Percentiles rank a stretch among this genome's conserved stretches.
Conservation (phyloP, 2,329 filamentous ascomycete species). For the Aspergillus tubingensis region DNA sequence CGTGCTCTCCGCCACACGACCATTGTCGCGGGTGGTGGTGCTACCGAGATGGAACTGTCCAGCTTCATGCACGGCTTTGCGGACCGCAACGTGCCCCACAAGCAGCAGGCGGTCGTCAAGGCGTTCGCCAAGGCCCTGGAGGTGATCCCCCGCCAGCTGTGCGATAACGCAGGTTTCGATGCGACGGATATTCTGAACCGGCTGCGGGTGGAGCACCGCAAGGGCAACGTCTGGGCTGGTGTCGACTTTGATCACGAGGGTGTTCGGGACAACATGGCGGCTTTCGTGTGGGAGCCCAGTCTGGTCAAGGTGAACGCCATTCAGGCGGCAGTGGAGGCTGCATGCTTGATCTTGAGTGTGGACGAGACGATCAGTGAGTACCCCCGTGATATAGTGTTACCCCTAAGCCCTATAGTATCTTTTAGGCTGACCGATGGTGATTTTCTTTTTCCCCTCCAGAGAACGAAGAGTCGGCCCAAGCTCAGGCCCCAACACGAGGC, state of each 20-base stretch:
- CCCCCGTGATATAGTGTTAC: background rate
- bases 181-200: constrained; percentile 97
- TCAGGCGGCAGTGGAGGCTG: constrained; percentile 91
- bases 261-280: constrained; percentile 89
- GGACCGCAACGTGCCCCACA: constrained; percentile 87
- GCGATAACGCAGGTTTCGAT: constrained; percentile 98
- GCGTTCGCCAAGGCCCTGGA: constrained; percentile 96
- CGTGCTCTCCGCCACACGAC: constrained; percentile 91
- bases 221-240: constrained; percentile 89
- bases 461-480: constrained; percentile 88
- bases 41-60: constrained; percentile 94
- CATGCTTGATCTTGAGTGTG: constrained; percentile 91
- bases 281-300: constrained; percentile 96
- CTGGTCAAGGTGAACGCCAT: constrained; percentile 97
- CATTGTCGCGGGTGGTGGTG: constrained; percentile 94
- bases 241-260: constrained; percentile 94
- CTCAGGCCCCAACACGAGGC: constrained; percentile 75
- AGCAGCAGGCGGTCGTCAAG: constrained; percentile 97
- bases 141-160: constrained; percentile 93
- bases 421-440: constrained; percentile 20
- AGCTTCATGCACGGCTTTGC: constrained; percentile 90
- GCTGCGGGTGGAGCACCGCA: constrained; percentile 92
- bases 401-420: background rate
- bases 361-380: constrained; percentile 89
- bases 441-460: constrained; percentile 42